Conservation (phyloP, 1,284 basidiomycete genomes). For the Leccinum fallax region DNA sequence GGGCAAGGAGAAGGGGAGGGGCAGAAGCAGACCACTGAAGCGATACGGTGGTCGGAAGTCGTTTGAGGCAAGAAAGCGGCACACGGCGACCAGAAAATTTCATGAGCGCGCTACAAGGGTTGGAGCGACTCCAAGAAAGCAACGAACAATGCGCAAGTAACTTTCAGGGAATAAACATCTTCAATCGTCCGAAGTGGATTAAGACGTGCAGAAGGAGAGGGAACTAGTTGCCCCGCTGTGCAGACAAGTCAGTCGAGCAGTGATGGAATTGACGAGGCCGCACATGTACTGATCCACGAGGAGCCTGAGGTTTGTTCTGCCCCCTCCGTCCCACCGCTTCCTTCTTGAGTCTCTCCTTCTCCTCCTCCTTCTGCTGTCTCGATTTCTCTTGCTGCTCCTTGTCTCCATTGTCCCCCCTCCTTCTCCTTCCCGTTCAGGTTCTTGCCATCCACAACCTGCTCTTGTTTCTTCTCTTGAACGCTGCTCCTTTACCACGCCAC, state of each 20-base stretch:
- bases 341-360: background rate
- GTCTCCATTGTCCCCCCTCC: background rate
- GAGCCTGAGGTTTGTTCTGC: background rate
- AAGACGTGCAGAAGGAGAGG: background rate
- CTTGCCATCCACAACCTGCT: background rate
- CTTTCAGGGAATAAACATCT: constrained; percentile 12
- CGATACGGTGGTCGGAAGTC: constrained; percentile 34
- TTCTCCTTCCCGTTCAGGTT: background rate
- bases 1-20: constrained; percentile 17
- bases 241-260: constrained; percentile 1
- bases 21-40: constrained; percentile 4
- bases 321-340: background rate
- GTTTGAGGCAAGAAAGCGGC: constrained; percentile 31
- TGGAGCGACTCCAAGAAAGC: background rate
- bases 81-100: constrained; percentile 7
- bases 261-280: constrained; percentile 1
- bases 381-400: background rate
- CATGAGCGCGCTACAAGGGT: constrained; percentile 8
- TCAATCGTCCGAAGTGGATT: constrained; percentile 5
- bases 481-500: background rate
- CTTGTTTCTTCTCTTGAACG: background rate
- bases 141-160: constrained; percentile 6
- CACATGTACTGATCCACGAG: background rate
- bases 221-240: constrained; percentile 5
- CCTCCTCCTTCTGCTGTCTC: background rate